These are phyloP conservation scores for Decorospora gaudefroyi DNA, from an alignment of 2,329 filamentous ascomycete genomes.

Conservation along the genomic window DNA sequence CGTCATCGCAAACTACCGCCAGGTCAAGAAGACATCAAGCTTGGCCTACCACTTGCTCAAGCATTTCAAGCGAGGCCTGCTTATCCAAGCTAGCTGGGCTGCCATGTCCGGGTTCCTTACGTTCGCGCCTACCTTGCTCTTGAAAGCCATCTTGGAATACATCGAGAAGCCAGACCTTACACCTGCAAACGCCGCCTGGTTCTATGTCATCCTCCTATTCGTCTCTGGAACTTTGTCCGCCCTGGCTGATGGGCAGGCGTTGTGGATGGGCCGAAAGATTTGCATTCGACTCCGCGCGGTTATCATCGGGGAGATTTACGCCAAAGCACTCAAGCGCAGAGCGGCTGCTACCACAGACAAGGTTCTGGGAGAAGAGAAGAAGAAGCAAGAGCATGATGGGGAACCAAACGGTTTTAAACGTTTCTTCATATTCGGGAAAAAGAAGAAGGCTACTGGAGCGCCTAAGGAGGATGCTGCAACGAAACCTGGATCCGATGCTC, in stretches of 20 bases:
- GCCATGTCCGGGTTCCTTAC: slow-evolving; percentile 79
- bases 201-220: slow-evolving; percentile 90
- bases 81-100: slow-evolving; percentile 81
- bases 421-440: slow-evolving; percentile 62
- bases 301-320: slow-evolving; percentile 96
- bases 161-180: slow-evolving; percentile 79
- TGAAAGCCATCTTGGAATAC: slow-evolving; percentile 90
- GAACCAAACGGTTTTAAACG: slow-evolving; percentile 52
- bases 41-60: slow-evolving; percentile 79
- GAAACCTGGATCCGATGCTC: slow-evolving; percentile 60
- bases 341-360: slow-evolving; percentile 77
- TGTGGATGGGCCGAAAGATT: slow-evolving; percentile 93
- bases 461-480: slow-evolving; percentile 39
- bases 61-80: slow-evolving; percentile 77
- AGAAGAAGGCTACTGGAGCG: slow-evolving; percentile 52
- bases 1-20: slow-evolving; percentile 81
- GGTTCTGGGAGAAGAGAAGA: slow-evolving; percentile 65
- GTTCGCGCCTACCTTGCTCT: slow-evolving; percentile 86
- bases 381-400: slow-evolving; percentile 47
- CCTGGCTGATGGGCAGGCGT: slow-evolving; percentile 78
- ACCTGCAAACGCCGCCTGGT: slow-evolving; percentile 88
- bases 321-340: slow-evolving; percentile 89
- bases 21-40: slow-evolving; percentile 78
- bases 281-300: slow-evolving; percentile 92
- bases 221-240: slow-evolving; percentile 81